Evolutionary conservation across 2,329 filamentous ascomycete genomes (phyloP).

Genomic region (Aspergillaceae sp.): DNA sequence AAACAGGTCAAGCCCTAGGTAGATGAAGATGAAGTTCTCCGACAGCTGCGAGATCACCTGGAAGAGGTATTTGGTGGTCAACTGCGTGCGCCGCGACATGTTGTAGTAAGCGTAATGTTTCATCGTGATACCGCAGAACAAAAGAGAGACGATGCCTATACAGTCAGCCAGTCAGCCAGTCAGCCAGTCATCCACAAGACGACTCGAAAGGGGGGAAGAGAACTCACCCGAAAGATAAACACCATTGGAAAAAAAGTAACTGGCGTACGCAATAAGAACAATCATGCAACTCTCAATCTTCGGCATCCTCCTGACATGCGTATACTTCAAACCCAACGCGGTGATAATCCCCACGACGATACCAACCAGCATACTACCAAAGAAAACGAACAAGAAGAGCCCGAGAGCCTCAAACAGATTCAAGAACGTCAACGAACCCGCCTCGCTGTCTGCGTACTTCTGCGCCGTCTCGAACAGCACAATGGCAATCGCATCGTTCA

Average conservation of each 20-base stretch:
- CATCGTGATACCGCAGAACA: constrained; percentile 96
- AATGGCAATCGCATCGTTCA: constrained; percentile 97
- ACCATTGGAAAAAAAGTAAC: constrained; percentile 96
- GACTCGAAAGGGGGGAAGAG: not conserved
- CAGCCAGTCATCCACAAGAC: constrained; percentile 1
- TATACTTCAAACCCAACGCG: constrained; percentile 86
- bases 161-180: constrained; percentile 14
- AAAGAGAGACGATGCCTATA: constrained; percentile 87
- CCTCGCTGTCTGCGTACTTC: constrained; percentile 70
- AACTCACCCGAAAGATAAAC: constrained; percentile 84
- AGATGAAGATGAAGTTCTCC: constrained; percentile 99
- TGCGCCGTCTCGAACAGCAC: constrained; percentile 97
- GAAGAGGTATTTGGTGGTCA: constrained; percentile 97
- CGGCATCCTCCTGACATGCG: constrained; percentile 80
- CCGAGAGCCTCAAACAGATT: constrained; percentile 87
- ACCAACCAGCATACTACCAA: constrained; percentile 84
- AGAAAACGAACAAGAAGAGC: constrained; percentile 93
- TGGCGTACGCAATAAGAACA: constrained; percentile 87
- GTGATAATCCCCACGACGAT: constrained; percentile 78
- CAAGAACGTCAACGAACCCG: constrained; percentile 62
- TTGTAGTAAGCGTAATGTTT: constrained; percentile 99
- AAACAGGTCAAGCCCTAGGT: constrained; percentile 87
- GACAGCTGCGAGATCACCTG: constrained; percentile 89
- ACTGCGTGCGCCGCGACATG: constrained; percentile 94
- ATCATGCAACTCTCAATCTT: constrained; percentile 96